Conservation (phyloP, 73 alveolate species). For the Breviolum minutum region DNA sequence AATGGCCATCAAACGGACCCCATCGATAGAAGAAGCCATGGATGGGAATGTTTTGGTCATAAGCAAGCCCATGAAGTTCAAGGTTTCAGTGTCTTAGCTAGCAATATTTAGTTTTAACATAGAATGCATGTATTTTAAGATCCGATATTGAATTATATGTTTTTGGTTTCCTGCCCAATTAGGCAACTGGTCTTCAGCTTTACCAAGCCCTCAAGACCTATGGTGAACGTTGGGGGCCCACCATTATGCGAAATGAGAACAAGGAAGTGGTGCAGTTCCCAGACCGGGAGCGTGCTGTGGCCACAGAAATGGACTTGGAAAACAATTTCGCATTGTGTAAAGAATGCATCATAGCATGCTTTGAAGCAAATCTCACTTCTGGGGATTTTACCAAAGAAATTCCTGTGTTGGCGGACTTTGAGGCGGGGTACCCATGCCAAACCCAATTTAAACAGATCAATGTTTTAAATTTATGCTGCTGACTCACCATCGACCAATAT, state of each 20-base stretch:
- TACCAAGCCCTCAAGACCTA: neutral
- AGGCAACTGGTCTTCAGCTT: constrained; percentile 10
- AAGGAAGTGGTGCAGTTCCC: neutral
- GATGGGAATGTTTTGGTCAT: neutral
- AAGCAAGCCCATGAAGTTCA: neutral
- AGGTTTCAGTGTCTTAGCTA: neutral
- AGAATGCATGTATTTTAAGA: neutral
- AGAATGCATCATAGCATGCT: neutral
- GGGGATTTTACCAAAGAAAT: neutral
- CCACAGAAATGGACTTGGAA: neutral
- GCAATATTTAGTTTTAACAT: neutral
- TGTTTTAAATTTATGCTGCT: too few species aligned
- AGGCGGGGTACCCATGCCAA: neutral
- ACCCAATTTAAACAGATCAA: neutral
- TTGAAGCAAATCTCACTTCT: neutral
- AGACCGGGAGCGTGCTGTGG: neutral
- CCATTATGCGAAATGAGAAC: neutral
- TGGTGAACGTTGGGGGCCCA: neutral
- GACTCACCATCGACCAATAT: too few species aligned
- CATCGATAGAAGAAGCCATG: neutral
- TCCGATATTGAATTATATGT: neutral
- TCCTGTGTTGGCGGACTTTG: neutral
- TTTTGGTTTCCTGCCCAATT: neutral
- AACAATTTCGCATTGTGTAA: neutral
- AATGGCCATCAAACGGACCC: too few species aligned